These are phyloP conservation scores for Xylariaceae sp. DNA, from an alignment of 2,329 filamentous ascomycete genomes.

Conservation along the genomic window DNA sequence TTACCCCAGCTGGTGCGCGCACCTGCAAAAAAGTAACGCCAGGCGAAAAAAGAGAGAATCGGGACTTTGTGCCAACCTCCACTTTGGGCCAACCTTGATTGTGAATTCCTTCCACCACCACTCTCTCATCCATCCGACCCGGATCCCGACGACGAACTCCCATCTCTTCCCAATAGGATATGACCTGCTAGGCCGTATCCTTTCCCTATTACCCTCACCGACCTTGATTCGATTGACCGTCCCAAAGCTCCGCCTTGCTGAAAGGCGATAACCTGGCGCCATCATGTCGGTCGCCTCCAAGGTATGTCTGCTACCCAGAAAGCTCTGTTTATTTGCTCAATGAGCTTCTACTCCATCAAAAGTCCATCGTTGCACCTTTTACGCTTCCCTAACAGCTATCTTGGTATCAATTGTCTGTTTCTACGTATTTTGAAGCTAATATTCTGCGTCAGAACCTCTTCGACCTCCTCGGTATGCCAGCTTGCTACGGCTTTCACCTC, in stretches of 20 bases:
- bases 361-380: too few relatives aligned
- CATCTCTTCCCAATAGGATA: conserved; percentile 22
- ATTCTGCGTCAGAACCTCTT: conserved; percentile 72
- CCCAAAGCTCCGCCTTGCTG: conserved; percentile 39
- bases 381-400: background rate
- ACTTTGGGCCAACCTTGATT: too few relatives aligned
- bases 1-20: too few relatives aligned
- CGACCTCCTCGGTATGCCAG: conserved; percentile 87
- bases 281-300: conserved; percentile 60
- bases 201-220: conserved; percentile 18
- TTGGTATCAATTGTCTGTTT: conserved; percentile 5
- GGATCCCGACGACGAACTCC: too few relatives aligned
- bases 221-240: conserved; percentile 27
- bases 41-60: too few relatives aligned
- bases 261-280: conserved; percentile 52
- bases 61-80: too few relatives aligned
- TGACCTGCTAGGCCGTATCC: conserved; percentile 33
- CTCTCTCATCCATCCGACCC: too few relatives aligned
- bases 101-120: too few relatives aligned
- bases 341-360: too few relatives aligned
- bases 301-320: conserved; percentile 39
- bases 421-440: conserved; percentile 19
- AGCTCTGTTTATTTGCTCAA: background rate
- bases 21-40: too few relatives aligned
- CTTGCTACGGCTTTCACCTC: conserved; percentile 19